Conservation (phyloP, 1,139 yeast genomes). For the Scheffersomyces segobiensis region DNA sequence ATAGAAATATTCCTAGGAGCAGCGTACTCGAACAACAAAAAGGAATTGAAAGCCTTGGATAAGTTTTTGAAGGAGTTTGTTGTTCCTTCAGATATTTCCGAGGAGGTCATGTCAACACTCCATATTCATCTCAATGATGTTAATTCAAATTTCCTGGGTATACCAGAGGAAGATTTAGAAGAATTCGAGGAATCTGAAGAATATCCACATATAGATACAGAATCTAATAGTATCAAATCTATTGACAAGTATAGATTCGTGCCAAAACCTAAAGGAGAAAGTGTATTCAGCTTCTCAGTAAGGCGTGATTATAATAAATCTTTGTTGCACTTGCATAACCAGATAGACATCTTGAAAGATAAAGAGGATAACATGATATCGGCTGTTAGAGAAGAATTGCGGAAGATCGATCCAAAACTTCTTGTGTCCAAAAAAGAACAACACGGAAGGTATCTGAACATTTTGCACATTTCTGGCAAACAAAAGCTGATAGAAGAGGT, state of each 20-base stretch:
- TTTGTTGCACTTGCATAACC: conserved; percentile 31
- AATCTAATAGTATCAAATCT: conserved; percentile 19
- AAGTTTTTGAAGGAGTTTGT: conserved; percentile 24
- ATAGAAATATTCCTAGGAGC: conserved; percentile 22
- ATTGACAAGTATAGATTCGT: conserved; percentile 19
- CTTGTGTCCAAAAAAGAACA: conserved; percentile 26
- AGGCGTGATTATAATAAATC: conserved; percentile 27
- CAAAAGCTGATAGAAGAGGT: conserved; percentile 26
- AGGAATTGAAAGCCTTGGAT: conserved; percentile 7
- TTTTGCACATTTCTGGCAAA: conserved; percentile 36
- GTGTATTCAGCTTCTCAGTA: conserved; percentile 24
- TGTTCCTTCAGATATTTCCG: conserved; percentile 30
- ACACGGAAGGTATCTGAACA: conserved; percentile 33
- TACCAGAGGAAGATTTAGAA: background rate
- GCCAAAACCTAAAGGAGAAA: conserved; percentile 4
- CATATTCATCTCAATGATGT: conserved; percentile 14
- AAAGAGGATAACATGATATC: conserved; percentile 24
- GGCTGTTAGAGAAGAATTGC: conserved; percentile 19
- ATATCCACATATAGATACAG: conserved; percentile 5
- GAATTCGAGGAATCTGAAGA: conserved; percentile 5
- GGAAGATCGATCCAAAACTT: conserved; percentile 30
- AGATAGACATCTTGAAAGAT: conserved; percentile 27
- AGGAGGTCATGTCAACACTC: conserved; percentile 28
- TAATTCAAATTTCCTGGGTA: background rate
- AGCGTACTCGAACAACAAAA: conserved; percentile 14